phyloP scores from a whole-genome alignment of 2,329 filamentous ascomycete genomes.

The Catunica adiposa region DNA sequence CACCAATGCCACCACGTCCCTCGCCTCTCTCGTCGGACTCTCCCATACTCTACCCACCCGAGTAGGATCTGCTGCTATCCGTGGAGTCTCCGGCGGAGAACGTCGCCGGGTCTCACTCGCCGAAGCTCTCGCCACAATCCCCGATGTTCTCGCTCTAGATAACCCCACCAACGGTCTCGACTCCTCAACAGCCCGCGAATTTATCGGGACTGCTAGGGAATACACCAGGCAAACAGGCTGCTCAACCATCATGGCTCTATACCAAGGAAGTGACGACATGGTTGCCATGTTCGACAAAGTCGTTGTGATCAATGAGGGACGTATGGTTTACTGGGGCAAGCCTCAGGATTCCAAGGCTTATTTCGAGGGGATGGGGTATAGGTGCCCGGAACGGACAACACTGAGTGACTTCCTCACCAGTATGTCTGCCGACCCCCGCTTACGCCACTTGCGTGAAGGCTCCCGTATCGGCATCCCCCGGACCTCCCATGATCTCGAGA shows the following conservation, averaged over 20 bases:
- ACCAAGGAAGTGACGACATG: constrained; percentile 7
- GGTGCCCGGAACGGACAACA: constrained; percentile 54
- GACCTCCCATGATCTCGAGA: neutral
- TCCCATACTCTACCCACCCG: constrained; percentile 51
- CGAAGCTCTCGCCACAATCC: constrained; percentile 37
- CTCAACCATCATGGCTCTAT: constrained; percentile 12
- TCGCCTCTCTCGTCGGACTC: constrained; percentile 38
- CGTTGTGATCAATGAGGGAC: constrained; percentile 11
- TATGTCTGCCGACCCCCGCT: neutral
- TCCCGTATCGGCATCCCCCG: neutral
- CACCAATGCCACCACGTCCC: constrained; percentile 19
- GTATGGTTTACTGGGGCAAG: constrained; percentile 45
- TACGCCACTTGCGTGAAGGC: neutral
- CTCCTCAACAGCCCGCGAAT: constrained; percentile 8
- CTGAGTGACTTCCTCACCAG: constrained; percentile 53
- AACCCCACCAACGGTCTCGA: constrained; percentile 12
- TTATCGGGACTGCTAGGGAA: constrained; percentile 4
- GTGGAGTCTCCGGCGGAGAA: constrained; percentile 45
- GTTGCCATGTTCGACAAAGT: constrained; percentile 12
- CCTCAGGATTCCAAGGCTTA: constrained; percentile 47
- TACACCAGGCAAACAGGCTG: constrained; percentile 5
- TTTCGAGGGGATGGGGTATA: constrained; percentile 55
- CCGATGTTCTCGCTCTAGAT: constrained; percentile 9
- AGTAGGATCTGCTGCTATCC: constrained; percentile 51
- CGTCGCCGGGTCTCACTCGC: constrained; percentile 62